Evolutionary conservation across 495 filamentous ascomycete genomes (phyloP), one percentile per base, ranked within the genome.

Genomic region (Aspergillus taichungensis): DNA sequence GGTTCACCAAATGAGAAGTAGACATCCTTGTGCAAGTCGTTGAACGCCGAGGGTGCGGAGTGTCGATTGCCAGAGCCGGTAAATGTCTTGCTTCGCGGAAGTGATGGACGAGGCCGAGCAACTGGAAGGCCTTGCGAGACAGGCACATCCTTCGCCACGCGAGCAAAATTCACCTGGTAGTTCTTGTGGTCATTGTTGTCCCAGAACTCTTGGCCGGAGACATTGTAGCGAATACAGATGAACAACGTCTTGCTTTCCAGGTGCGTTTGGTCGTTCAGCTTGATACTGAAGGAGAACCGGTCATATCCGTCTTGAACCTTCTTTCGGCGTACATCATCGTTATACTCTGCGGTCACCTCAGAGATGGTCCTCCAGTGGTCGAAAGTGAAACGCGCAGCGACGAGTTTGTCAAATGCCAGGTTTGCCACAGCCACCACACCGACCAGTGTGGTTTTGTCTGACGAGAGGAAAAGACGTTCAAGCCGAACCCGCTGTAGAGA

Each of bases 331-430:
- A 89, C 75, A 65, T 94, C 86, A 44, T 84, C 76, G 61, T 82
- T 84, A 66, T 78, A 98, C 55, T 95, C 89, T 7, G 88, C 94
- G 34, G 76, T 73, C 3, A 98, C 84, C 60, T 98, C 92, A 1
- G 92, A 98, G 3, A 89, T 90, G 0, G 92, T 98, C 69, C 91
- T 94, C 92, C 92, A 98, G 60, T 90, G 89, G 63, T 98, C 92
- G 44, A 97, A 77, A 0, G 94, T 97, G 59, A 98, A 98, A 27
- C 92, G 79, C 61, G 87, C 88, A 13, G 84, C 78, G 33, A 98
- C 90, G 8, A 69, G 60, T 61, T 98, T 98, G 35, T 94, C 81
- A 67, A 92, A 98, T 1, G 88, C 78, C 13, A 97, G 64, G 61
- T 98, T 98, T 53, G 85, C 82, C 42, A 91, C 88, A 13, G 82